Evolutionary conservation across 2,329 filamentous ascomycete species (phyloP).

Genomic region (Gliomastix tumulicola): DNA sequence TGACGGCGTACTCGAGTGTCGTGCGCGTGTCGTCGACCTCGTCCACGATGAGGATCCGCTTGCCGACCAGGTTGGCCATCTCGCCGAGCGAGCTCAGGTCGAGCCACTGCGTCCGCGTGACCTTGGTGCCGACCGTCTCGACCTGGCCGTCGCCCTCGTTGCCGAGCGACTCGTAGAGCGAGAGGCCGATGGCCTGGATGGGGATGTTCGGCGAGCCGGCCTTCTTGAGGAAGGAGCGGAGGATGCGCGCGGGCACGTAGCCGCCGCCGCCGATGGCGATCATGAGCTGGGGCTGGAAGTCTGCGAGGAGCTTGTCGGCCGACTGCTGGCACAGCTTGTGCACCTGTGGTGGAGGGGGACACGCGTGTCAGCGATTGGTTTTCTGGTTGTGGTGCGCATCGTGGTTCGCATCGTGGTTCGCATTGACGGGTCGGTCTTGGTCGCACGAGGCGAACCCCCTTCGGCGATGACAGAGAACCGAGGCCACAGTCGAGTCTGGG

Average conservation of each 20-base stretch:
- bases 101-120: conserved; percentile 97
- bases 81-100: conserved; percentile 76
- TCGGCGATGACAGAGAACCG: too few relatives aligned
- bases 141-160: conserved; percentile 30
- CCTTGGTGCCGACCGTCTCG: conserved; percentile 83
- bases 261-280: conserved; percentile 97
- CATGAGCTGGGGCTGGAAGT: conserved; percentile 91
- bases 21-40: conserved; percentile 95
- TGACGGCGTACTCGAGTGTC: conserved; percentile 88
- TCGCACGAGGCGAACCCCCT: too few relatives aligned
- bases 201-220: conserved; percentile 87
- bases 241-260: conserved; percentile 93
- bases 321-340: conserved; percentile 94
- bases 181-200: conserved; percentile 97
- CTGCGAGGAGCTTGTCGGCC: conserved; percentile 71
- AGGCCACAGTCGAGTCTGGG: too few relatives aligned
- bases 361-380: too few relatives aligned
- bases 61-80: conserved; percentile 84
- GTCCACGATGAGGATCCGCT: conserved; percentile 87
- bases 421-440: too few relatives aligned
- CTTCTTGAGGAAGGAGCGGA: conserved; percentile 94
- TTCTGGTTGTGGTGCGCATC: too few relatives aligned
- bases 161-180: conserved; percentile 83
- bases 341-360: conserved; percentile 60
- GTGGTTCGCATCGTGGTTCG: too few relatives aligned